Evolutionary conservation across 352 stramenopile genomes (phyloP).

Genomic region (Peronospora destructor): DNA sequence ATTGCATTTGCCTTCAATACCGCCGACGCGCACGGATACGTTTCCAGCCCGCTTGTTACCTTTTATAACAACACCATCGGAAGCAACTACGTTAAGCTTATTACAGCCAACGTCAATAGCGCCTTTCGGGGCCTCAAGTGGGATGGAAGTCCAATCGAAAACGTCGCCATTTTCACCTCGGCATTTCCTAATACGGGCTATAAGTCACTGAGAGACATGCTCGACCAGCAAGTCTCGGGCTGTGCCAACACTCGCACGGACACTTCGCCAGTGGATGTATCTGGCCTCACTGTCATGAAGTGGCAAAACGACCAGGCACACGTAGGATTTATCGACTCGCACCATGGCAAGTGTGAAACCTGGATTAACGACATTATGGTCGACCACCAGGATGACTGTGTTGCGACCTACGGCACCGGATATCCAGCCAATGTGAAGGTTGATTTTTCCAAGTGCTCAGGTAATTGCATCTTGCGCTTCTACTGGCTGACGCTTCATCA

Average conservation of each 20-base stretch:
- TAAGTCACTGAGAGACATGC: slow-evolving; percentile 27
- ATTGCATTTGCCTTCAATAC: slow-evolving; percentile 13
- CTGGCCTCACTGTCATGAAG: slow-evolving; percentile 27
- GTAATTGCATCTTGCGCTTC: slow-evolving; percentile 47
- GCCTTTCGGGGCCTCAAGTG: slow-evolving; percentile 27
- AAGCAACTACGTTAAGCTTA: background rate
- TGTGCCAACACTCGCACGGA: slow-evolving; percentile 24
- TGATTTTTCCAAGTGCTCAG: slow-evolving; percentile 40
- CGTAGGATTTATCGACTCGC: slow-evolving; percentile 37
- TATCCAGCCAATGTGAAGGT: slow-evolving; percentile 49
- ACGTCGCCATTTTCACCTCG: slow-evolving; percentile 27
- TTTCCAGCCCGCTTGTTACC: background rate
- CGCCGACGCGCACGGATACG: slow-evolving; percentile 1
- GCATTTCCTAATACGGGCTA: slow-evolving; percentile 28
- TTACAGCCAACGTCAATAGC: slow-evolving; percentile 1
- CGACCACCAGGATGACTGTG: slow-evolving; percentile 38
- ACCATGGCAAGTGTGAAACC: slow-evolving; percentile 41
- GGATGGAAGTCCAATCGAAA: slow-evolving; percentile 22
- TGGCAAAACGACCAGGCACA: slow-evolving; percentile 44
- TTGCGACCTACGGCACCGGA: slow-evolving; percentile 15
- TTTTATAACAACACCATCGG: background rate
- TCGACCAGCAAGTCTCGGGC: slow-evolving; percentile 25
- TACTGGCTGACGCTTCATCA: slow-evolving; percentile 56
- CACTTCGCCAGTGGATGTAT: slow-evolving; percentile 28
- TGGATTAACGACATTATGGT: slow-evolving; percentile 41